Evolutionary conservation across 345 rosid species (phyloP).

Genomic region (Boechera stricta): DNA sequence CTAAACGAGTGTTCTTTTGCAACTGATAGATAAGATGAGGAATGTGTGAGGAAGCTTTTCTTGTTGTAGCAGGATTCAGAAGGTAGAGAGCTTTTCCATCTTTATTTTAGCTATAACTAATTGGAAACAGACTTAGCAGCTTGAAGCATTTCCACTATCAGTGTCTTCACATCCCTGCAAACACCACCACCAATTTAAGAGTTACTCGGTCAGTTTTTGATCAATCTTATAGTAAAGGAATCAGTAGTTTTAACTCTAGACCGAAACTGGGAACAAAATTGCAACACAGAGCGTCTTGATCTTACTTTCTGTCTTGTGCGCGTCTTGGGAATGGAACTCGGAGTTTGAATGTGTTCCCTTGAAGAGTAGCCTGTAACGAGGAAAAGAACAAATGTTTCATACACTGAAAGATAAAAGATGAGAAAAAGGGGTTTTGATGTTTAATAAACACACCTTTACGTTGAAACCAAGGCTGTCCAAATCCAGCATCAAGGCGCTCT

Average conservation of each 20-base stretch:
- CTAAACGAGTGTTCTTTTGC: not conserved
- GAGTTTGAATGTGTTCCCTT: conserved; percentile 75
- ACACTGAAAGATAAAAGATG: not conserved
- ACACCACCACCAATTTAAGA: conserved; percentile 34
- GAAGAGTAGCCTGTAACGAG: conserved; percentile 62
- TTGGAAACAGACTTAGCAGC: conserved; percentile 59
- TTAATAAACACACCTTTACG: conserved; percentile 66
- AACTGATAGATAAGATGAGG: not conserved
- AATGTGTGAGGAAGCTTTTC: not conserved
- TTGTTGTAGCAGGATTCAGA: conserved; percentile 3
- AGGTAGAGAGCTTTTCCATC: conserved; percentile 20
- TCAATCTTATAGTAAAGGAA: not conserved
- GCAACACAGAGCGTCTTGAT: conserved; percentile 32
- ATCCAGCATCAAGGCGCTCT: conserved; percentile 83
- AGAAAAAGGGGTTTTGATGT: not conserved
- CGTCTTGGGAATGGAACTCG: conserved; percentile 84
- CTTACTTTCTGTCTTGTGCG: conserved; percentile 82
- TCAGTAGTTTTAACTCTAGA: not conserved
- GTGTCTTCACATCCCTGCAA: conserved; percentile 86
- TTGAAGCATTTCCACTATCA: conserved; percentile 90
- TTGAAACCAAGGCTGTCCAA: conserved; percentile 92
- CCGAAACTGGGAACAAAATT: not conserved
- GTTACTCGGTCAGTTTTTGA: conserved; percentile 13
- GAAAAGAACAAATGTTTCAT: not conserved
- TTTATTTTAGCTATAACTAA: conserved; percentile 29